A percentile compares a stretch with the other conserved stretches of the same genome.
Conservation (phyloP, 2,329 filamentous ascomycete species). For the Colletotrichum sp. region DNA sequence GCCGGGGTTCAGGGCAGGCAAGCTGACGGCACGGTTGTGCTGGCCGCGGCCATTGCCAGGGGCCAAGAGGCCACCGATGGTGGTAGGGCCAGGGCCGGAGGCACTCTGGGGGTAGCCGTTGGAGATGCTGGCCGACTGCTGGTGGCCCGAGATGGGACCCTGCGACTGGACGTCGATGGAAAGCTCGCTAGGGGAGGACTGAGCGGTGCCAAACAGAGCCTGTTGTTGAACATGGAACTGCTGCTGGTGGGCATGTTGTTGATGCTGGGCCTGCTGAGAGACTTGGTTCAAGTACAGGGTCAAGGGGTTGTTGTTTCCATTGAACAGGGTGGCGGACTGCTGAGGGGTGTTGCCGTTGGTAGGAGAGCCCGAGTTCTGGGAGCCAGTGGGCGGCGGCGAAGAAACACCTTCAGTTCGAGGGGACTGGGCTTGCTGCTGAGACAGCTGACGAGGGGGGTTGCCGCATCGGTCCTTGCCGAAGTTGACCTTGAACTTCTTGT, state of each 20-base stretch:
- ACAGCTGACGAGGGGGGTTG: constrained; percentile 89
- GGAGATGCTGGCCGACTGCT: constrained; percentile 68
- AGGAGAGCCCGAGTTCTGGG: constrained; percentile 55
- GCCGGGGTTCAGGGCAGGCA: constrained; percentile 73
- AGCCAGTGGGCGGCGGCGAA: constrained; percentile 63
- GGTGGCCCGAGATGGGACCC: constrained; percentile 64
- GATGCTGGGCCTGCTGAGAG: constrained; percentile 72
- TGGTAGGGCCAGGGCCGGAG: constrained; percentile 63
- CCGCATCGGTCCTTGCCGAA: constrained; percentile 99
- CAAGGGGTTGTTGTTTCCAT: constrained; percentile 83
- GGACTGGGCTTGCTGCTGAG: constrained; percentile 67
- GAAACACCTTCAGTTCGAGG: constrained; percentile 66
- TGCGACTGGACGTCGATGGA: constrained; percentile 64
- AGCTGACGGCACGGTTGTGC: constrained; percentile 83
- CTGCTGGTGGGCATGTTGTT: constrained; percentile 77
- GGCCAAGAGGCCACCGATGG: constrained; percentile 77
- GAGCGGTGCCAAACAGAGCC: constrained; percentile 77
- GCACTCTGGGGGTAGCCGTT: constrained; percentile 64
- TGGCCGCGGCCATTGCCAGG: constrained; percentile 67
- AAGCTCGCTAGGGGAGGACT: constrained; percentile 61
- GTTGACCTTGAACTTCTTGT: constrained; percentile 99
- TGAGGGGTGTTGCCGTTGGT: constrained; percentile 60
- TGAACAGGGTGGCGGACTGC: constrained; percentile 65
- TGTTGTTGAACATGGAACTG: constrained; percentile 77
- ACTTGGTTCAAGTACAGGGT: constrained; percentile 93